Conservation (phyloP, 768 basidiomycete genomes). For the Phallus indusiatus region DNA sequence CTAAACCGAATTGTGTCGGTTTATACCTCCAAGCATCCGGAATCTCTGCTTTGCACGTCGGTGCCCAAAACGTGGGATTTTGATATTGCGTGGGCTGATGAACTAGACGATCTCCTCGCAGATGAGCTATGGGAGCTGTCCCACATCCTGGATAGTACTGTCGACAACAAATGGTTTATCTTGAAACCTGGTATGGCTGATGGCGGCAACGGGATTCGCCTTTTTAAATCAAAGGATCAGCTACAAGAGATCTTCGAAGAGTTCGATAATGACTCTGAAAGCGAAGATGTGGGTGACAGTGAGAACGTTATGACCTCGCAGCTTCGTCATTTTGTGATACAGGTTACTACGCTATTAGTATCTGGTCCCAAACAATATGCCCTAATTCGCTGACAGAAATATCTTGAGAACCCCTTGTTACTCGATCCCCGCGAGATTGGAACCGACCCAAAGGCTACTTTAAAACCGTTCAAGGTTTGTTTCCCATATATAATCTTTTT, state of each 20-base stretch:
- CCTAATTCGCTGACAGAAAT: constrained; percentile 53
- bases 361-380: background rate
- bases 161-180: constrained; percentile 65
- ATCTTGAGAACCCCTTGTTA: constrained; percentile 67
- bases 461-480: background rate
- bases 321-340: constrained; percentile 90
- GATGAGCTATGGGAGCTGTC: constrained; percentile 91
- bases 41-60: constrained; percentile 43
- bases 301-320: constrained; percentile 68
- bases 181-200: constrained; percentile 97
- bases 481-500: constrained; percentile 13
- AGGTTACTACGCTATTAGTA: constrained; percentile 41
- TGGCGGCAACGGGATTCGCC: constrained; percentile 86
- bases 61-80: constrained; percentile 75
- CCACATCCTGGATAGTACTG: constrained; percentile 39
- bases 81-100: constrained; percentile 84
- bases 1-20: constrained; percentile 65
- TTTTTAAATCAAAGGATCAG: constrained; percentile 72
- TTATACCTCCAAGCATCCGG: constrained; percentile 62
- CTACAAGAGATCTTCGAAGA: constrained; percentile 68
- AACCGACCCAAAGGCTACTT: constrained; percentile 1
- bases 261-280: constrained; percentile 58
- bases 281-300: constrained; percentile 36
- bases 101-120: constrained; percentile 85
- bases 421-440: constrained; percentile 52